Base-by-base conservation (phyloP, 371 early-diverging fungal species). In the Cokeromyces recurvatus region DNA sequence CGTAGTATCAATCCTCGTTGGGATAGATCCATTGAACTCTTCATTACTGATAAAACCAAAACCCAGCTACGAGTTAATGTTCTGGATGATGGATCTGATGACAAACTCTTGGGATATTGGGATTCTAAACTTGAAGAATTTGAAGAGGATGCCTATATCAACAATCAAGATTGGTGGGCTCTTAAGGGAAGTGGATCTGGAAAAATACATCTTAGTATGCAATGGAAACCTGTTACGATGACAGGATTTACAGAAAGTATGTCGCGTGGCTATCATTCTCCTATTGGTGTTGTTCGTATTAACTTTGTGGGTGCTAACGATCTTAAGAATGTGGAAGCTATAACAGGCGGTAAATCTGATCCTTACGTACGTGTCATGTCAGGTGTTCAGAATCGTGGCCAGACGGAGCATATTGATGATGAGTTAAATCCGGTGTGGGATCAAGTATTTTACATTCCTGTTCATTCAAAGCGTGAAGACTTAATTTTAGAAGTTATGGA, bases 401-500 rank as follows among this genome's bases (percentile, higher is more conserved):
- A 76, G 31, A 89, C 92, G 11, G 81, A 85, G 31, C 74, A 79
- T 39, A 79, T 89, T 31, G 62, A 75, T 21, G 79, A 81, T 51
- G 78, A 85, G 38, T 56, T 90, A 48, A 85, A 90, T 55, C 97
- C 95, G 2, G 80, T 81, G 14, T 96, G 93, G 92, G 81, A 94
- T 59, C 48, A 60, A 38, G 85, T 89, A 8, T 64, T 84, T 37
- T 87, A 83, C 43, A 62, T 91, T 5, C 74, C 85, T 1, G 77
- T 90, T 38, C 84, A 81, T 43, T 80, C 84, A 0, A 64, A 86
- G 22, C 81, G 76, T 51, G 88, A 91, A 41, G 63, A 73, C 32
- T 58, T 92, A 29, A 68, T 79, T 4, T 69, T 92, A 40, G 91
- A 92, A 64, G 72, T 89, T 29, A 81, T 86, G 63, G 94, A 95